Base-by-base conservation (phyloP, 257 asterid genomes). In the Fraxinus pennsylvanica region DNA sequence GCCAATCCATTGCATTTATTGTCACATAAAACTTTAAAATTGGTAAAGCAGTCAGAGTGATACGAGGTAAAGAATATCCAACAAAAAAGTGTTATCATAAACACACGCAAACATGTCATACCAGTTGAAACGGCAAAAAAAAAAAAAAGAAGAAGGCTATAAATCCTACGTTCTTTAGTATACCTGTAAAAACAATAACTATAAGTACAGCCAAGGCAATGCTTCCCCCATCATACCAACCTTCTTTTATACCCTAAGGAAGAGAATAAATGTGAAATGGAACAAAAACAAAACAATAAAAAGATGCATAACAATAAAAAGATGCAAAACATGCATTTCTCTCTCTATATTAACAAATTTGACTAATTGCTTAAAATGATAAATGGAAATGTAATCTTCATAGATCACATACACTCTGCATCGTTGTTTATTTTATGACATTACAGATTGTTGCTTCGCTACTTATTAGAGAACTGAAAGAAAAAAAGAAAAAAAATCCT, bases 161-260 rank as follows among this genome's bases (percentile, higher is more conserved):
- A 54, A 30, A 59, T 74, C 80, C 68, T 54, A 68, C 13, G 36
- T 41, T 54, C 27, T 27, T 29, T 0, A 41, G 29, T 76, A 54
- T 91, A 95, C 99, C 93, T 86, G 99, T 95, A 75, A 95, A 92
- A 45, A 88, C 72, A 57, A 93, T 92, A 79, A 95, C 98, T 45
- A 95, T 87, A 72, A 95, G 73, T 77, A 95, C 98, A 25, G 99
- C 99, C 83, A 95, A 67, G 27, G 93, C 92, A 82, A 95, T 95
- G 88, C 98, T 95, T 84, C 99, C 99, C 79, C 99, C 99, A 86
- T 95, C 99, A 84, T 95, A 95, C 99, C 99, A 95, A 83, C 99
- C 99, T 85, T 93, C 92, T 88, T 90, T 86, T 75, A 91, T 88
- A 78, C 99, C 99, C 99, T 95, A 76, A 74, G 84, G 79, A 50